Evolutionary conservation across 305 asterid species (phyloP).

Genomic region (Ilex paraguariensis): DNA sequence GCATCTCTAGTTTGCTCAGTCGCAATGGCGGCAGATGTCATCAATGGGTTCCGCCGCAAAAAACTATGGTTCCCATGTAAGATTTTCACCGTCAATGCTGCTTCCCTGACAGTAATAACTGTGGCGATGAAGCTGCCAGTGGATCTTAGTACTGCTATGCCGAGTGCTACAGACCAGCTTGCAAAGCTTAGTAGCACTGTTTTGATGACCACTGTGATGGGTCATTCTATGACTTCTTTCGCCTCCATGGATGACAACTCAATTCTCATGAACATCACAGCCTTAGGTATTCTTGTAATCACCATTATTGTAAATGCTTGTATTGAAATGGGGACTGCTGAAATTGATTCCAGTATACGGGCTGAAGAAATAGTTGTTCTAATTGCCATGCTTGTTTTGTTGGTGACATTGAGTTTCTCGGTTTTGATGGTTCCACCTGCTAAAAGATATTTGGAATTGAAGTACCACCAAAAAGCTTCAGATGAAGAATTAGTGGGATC

Average conservation of each 20-base stretch:
- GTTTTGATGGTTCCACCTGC: conserved; percentile 32
- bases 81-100: conserved; percentile 35
- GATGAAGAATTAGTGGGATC: conserved; percentile 16
- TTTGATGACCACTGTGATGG: conserved; percentile 33
- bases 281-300: conserved; percentile 31
- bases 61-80: conserved; percentile 37
- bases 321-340: conserved; percentile 21
- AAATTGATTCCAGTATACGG: background rate
- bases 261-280: conserved; percentile 25
- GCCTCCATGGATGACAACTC: conserved; percentile 30
- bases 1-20: conserved; percentile 32
- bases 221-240: conserved; percentile 28
- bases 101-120: conserved; percentile 27
- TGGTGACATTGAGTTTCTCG: conserved; percentile 15
- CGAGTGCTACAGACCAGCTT: conserved; percentile 21
- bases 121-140: conserved; percentile 40
- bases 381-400: conserved; percentile 21
- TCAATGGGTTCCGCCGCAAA: conserved; percentile 21
- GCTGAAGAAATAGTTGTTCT: conserved; percentile 17
- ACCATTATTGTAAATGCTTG: conserved; percentile 23
- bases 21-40: conserved; percentile 37
- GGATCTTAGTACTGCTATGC: conserved; percentile 41
- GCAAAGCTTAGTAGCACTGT: conserved; percentile 40
- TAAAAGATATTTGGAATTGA: conserved; percentile 23
- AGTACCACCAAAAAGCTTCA: conserved; percentile 20